These are phyloP conservation scores for Myxozyma neglecta DNA, from an alignment of 805 yeast species.

Conservation along the genomic window DNA sequence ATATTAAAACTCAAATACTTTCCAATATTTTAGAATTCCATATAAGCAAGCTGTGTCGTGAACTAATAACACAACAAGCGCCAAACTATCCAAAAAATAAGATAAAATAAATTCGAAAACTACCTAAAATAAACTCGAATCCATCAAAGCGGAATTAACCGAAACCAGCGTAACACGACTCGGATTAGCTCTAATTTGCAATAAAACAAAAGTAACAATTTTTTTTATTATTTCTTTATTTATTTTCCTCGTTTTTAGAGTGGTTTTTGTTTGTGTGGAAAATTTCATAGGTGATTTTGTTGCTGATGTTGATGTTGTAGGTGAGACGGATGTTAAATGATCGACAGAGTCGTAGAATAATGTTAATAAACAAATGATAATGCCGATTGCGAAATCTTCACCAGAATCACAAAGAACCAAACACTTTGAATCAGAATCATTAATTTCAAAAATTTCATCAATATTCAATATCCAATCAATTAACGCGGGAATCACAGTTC, in stretches of 20 bases:
- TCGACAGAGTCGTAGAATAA: conserved; percentile 49
- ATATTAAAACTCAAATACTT: no score
- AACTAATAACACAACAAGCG: no score
- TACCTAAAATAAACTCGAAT: conserved; percentile 22
- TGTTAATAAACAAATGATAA: conserved; percentile 55
- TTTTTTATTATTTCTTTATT: conserved; percentile 57
- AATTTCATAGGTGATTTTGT: no score
- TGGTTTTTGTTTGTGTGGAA: no score
- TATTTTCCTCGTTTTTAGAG: conserved; percentile 22
- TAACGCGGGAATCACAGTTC: conserved; percentile 51
- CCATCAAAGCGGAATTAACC: conserved; percentile 60
- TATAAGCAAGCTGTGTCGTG: no score
- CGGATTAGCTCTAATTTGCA: conserved; percentile 61
- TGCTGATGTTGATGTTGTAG: conserved; percentile 24
- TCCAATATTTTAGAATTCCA: no score
- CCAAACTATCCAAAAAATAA: no score
- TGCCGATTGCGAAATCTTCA: conserved; percentile 64
- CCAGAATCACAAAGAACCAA: conserved; percentile 64
- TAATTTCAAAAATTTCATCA: no score
- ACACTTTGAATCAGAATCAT: conserved; percentile 31
- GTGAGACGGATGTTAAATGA: no score
- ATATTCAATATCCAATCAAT: conserved; percentile 30
- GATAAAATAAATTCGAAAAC: no score
- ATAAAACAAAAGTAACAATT: conserved; percentile 54
- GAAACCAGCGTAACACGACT: conserved; percentile 76